These are phyloP conservation scores for Diaporthe sp. DNA, from an alignment of 2,329 filamentous ascomycete species.

Conservation along the genomic window DNA sequence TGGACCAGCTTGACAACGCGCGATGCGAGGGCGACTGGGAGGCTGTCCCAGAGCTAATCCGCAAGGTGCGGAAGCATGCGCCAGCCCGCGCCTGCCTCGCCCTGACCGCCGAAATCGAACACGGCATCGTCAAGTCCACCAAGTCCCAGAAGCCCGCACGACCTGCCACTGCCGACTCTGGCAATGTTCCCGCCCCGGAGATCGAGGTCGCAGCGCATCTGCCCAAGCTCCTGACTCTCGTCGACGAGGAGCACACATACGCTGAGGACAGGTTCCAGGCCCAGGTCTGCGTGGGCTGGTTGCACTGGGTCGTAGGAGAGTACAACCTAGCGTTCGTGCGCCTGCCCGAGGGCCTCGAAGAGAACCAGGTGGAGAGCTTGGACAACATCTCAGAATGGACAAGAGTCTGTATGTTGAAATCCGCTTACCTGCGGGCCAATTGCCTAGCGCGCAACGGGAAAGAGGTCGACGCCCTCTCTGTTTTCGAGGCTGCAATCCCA, in stretches of 20 bases:
- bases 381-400: conserved; percentile 79
- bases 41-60: conserved; percentile 86
- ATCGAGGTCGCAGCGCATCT: conserved; percentile 61
- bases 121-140: conserved; percentile 71
- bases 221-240: conserved; percentile 66
- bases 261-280: conserved; percentile 80
- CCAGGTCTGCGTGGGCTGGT: conserved; percentile 85
- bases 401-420: conserved; percentile 84
- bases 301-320: conserved; percentile 84
- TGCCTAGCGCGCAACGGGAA: conserved; percentile 65
- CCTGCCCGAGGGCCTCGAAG: conserved; percentile 74
- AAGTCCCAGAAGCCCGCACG: conserved; percentile 54
- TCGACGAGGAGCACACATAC: conserved; percentile 68
- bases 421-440: conserved; percentile 81
- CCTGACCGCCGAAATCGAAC: conserved; percentile 78
- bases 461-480: conserved; percentile 71
- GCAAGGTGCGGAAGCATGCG: conserved; percentile 96
- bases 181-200: conserved; percentile 55
- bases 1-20: conserved; percentile 85
- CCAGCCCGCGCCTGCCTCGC: conserved; percentile 83
- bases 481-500: conserved; percentile 76
- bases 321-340: conserved; percentile 71
- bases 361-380: conserved; percentile 66
- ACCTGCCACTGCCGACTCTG: conserved; percentile 55
- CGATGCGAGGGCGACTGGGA: conserved; percentile 91